Evolutionary conservation across 148 eudicot species (phyloP), one percentile per base, ranked within the genome.

Genomic region (Chenopodium suecicum): DNA sequence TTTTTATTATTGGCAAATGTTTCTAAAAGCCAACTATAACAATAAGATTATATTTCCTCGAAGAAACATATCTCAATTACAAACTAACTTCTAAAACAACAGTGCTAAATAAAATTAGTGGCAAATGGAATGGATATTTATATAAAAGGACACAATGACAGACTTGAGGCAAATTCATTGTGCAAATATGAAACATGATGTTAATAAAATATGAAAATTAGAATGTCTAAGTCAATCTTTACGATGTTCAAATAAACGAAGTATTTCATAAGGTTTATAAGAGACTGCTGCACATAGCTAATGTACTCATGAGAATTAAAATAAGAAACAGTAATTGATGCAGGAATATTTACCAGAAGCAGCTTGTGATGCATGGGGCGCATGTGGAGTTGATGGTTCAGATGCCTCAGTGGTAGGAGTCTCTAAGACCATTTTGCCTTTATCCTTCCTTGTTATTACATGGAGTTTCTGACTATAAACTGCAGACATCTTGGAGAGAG

Each of bases 361-460:
- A 56, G 85, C 79, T 52, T 74, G 76, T 74, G 85, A 83, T 37
- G 70, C 77, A n/a, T 25, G 46, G 4, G 71, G 34, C 2, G 56
- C 7, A 48, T 56, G 79, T 54, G 82, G 73, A 66, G 79, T 79
- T 73, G 62, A 74, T 4, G 56, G 47, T 52, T 76, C 56, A 66
- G 82, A 65, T 67, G 44, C 34, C 25, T 56, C 70, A 27, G 74
- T 29, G 25, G 52, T 56, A 14, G 82, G 76, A 23, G 46, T 74
- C 37, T 54, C 75, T 25, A 83, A 70, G 60, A 83, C 75, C 25
- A 27, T 13, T 71, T 79, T 83, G 13, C 79, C 82, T 27, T 83
- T 83, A 22, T 79, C 79, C 50, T 65, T 83, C 77, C 78, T 32
- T 65, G 23, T 73, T 66, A 44, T 75, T 74, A 72, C 82, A 83